A percentile compares a stretch with the other conserved stretches of the same genome.
These are phyloP conservation scores for Fusarium bulbicola DNA, from an alignment of 2,329 filamentous ascomycete genomes.

Conservation along the genomic window DNA sequence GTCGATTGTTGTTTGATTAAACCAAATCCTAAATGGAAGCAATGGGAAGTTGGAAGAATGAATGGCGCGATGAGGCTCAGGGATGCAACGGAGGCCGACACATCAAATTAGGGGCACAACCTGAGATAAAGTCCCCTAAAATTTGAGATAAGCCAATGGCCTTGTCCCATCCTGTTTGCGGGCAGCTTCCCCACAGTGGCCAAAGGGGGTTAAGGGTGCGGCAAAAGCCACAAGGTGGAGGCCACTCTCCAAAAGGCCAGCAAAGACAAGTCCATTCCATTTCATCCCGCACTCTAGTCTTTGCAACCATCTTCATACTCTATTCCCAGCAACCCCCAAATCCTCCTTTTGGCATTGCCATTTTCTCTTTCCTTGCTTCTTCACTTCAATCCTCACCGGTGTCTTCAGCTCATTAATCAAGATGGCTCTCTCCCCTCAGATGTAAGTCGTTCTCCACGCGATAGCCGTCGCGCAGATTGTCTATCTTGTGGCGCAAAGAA, in stretches of 20 bases:
- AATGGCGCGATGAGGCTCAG: slow-evolving; percentile 35
- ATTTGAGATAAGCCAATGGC: slow-evolving; percentile 14
- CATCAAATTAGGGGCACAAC: slow-evolving; percentile 11
- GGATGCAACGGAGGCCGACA: slow-evolving; percentile 8
- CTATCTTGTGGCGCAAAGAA: slow-evolving; percentile 22
- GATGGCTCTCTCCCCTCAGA: slow-evolving; percentile 72
- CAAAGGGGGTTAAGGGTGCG: slow-evolving; percentile 34
- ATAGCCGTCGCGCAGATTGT: slow-evolving; percentile 19
- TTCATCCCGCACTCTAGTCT: slow-evolving; percentile 31
- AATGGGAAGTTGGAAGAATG: slow-evolving; percentile 33
- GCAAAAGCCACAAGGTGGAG: slow-evolving; percentile 26
- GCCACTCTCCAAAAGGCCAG: slow-evolving; percentile 42
- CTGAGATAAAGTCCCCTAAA: slow-evolving; percentile 28
- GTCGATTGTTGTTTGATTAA: slow-evolving; percentile 10
- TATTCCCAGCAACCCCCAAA: slow-evolving; percentile 12
- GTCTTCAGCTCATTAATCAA: slow-evolving; percentile 44
- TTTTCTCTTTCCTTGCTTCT: slow-evolving; percentile 7
- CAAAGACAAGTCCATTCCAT: slow-evolving; percentile 37
- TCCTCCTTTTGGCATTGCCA: slow-evolving; percentile 13
- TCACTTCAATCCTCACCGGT: slow-evolving; percentile 1
- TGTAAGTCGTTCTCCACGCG: slow-evolving; percentile 57
- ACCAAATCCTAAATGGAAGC: slow-evolving; percentile 26
- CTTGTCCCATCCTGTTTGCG: background rate
- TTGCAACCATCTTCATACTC: slow-evolving; percentile 6
- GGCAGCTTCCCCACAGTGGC: slow-evolving; percentile 35